Evolutionary conservation across 2,329 filamentous ascomycete genomes (phyloP), one percentile per base, ranked within the genome.

Genomic region (Phyllosticta citrichinensis): DNA sequence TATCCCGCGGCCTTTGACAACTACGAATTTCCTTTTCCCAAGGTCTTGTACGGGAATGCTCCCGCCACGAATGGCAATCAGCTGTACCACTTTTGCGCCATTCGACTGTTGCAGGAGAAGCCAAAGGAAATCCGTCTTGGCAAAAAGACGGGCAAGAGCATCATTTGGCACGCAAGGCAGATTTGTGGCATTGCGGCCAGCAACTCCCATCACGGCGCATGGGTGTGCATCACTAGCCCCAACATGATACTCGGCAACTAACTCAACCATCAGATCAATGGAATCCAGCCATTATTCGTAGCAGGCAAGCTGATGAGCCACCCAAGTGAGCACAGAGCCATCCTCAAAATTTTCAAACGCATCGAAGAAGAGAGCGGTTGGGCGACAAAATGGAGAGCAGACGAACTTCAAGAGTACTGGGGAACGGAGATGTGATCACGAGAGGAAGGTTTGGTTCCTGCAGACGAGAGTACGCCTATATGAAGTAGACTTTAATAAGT

Each of bases 361-460:
- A 83, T 83, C 35, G 80, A 83, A 69, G 70, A 70, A 27, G 78
- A 81, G 64, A 80, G 76, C 6, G 81, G 81, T 0, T 83, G 80
- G 80, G 75, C 76, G 3, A 82, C 81, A 0, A 73, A 74, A 62
- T 83, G 80, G 80, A 69, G 81, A 52, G 77, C 75, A 0, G 77
- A 82, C 17, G 80, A 83, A 67, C 56, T 83, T 55, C 77, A 75
- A 54, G 76, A 79, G 56, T 78, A 78, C 60, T 83, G 79, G 80
- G 80, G 80, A 0, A 75, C 53, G 24, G 53, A 55, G 24, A 55
- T 33, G 10, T 55, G 14, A 55, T 47, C 40, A 5, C 17, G 40
- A n/a, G 35, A 8, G 6, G 5, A 19, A 47, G 17, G 40, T 47
- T 47, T 47, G 17, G 40, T 47, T 47, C 40, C 40, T 47, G 40